Evolutionary conservation across 441 rosid genomes (phyloP).

Genomic region (Euphorbia schlechtendalii): DNA sequence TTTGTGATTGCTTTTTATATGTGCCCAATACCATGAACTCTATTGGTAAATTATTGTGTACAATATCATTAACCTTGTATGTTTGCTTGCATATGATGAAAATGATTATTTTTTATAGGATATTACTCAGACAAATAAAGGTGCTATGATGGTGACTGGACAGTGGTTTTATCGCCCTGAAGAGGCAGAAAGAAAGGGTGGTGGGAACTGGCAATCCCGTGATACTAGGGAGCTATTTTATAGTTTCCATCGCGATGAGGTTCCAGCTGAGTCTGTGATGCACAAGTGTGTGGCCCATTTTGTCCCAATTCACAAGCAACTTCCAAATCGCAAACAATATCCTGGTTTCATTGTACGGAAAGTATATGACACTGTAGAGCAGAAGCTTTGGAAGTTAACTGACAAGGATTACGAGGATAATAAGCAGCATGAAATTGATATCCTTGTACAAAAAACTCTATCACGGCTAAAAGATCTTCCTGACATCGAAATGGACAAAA

Average conservation of each 20-base stretch:
- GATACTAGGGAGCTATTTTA: slow-evolving; percentile 81
- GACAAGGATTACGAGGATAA: slow-evolving; percentile 88
- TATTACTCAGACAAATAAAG: slow-evolving; percentile 50
- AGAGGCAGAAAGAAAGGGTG: slow-evolving; percentile 83
- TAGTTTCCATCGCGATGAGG: slow-evolving; percentile 88
- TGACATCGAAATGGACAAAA: slow-evolving; percentile 58
- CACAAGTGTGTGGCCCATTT: slow-evolving; percentile 88
- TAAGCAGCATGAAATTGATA: slow-evolving; percentile 86
- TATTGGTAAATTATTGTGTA: neutral
- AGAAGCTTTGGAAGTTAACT: slow-evolving; percentile 79
- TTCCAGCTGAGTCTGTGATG: slow-evolving; percentile 94
- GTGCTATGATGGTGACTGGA: slow-evolving; percentile 72
- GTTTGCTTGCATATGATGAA: neutral
- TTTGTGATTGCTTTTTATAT: neutral
- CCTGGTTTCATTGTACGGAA: slow-evolving; percentile 91
- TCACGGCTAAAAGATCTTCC: slow-evolving; percentile 69
- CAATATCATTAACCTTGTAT: neutral
- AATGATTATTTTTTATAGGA: slow-evolving; percentile 39
- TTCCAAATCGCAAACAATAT: slow-evolving; percentile 66
- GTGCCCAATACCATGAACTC: neutral
- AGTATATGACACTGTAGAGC: slow-evolving; percentile 81
- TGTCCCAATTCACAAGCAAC: slow-evolving; percentile 75
- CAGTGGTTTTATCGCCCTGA: slow-evolving; percentile 97
- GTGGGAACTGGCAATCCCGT: slow-evolving; percentile 78
- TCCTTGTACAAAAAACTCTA: slow-evolving; percentile 79